phyloP scores from a whole-genome alignment of 2,329 filamentous ascomycete genomes.

The Xylaria sp. region DNA sequence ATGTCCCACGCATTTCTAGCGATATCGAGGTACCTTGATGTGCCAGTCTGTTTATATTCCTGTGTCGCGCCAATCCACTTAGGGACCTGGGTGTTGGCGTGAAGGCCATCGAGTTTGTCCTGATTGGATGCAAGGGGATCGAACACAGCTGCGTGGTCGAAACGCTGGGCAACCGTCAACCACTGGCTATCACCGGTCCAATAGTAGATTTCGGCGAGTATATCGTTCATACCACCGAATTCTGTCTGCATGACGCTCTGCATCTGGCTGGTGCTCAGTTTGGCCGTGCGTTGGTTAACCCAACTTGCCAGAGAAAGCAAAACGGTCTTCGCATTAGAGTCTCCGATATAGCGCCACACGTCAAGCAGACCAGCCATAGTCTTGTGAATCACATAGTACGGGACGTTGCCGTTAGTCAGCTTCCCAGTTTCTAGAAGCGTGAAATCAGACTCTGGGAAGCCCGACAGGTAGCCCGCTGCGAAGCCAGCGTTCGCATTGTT shows the following conservation, averaged over 20 bases:
- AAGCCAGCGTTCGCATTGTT: constrained; percentile 61
- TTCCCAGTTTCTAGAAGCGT: constrained; percentile 56
- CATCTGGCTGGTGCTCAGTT: constrained; percentile 58
- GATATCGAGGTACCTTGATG: constrained; percentile 58
- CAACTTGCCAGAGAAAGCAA: constrained; percentile 59
- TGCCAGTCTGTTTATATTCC: constrained; percentile 62
- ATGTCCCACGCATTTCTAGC: constrained; percentile 62
- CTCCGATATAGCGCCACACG: constrained; percentile 59
- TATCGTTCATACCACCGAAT: constrained; percentile 66
- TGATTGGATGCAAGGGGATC: constrained; percentile 58
- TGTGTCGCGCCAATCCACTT: constrained; percentile 64
- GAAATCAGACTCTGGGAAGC: constrained; percentile 65
- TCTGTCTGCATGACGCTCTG: constrained; percentile 61
- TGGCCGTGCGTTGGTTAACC: constrained; percentile 60
- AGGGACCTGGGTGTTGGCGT: constrained; percentile 65
- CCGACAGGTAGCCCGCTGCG: constrained; percentile 59
- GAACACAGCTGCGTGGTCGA: constrained; percentile 61
- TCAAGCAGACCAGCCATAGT: constrained; percentile 63
- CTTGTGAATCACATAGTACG: constrained; percentile 67
- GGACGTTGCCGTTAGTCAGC: constrained; percentile 62
- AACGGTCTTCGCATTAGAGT: constrained; percentile 56
- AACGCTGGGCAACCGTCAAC: constrained; percentile 60
- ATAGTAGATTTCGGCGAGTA: constrained; percentile 60
- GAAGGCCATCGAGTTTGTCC: constrained; percentile 60
- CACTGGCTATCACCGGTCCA: constrained; percentile 59